Conservation (phyloP, 139 green algal genomes). For the Tetradesmus lagerheimii region DNA sequence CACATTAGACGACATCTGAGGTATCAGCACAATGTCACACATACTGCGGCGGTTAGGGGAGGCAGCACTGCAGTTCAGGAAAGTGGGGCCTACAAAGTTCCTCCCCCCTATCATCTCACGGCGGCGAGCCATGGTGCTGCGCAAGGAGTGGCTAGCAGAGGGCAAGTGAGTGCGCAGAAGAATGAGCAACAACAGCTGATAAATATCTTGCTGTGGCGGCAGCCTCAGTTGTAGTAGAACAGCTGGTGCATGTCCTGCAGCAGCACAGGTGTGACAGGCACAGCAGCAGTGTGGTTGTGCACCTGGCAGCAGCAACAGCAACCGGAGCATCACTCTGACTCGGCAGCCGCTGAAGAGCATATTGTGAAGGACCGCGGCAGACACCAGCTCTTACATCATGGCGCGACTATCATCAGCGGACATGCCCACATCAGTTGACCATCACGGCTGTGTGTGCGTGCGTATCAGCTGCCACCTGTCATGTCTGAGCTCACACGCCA, state of each 20-base stretch:
- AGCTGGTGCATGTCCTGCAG: not conserved
- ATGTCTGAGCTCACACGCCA: no score
- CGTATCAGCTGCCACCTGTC: no score
- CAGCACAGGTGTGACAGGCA: not conserved
- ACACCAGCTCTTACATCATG: no score
- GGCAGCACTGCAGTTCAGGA: slow-evolving; percentile 42
- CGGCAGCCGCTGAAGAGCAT: no score
- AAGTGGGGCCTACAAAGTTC: slow-evolving; percentile 16
- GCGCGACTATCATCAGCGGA: no score
- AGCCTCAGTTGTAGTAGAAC: not conserved
- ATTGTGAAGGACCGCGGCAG: no score
- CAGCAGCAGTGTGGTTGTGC: not conserved
- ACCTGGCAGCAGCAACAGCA: not conserved
- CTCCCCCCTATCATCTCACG: slow-evolving; percentile 45
- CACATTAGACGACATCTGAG: not conserved
- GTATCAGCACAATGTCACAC: slow-evolving; percentile 34
- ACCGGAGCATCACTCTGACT: not conserved
- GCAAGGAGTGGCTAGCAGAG: slow-evolving; percentile 48
- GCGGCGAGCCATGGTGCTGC: slow-evolving; percentile 33
- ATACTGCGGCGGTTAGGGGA: slow-evolving; percentile 48
- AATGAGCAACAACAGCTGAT: not conserved
- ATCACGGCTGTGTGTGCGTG: no score
- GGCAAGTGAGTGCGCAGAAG: slow-evolving; percentile 42
- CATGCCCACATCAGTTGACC: no score
- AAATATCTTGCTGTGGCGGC: not conserved